Percentiles rank a stretch among this genome's conserved stretches.
Conservation (phyloP, 768 basidiomycete species). For the Kwoniella shandongensis region DNA sequence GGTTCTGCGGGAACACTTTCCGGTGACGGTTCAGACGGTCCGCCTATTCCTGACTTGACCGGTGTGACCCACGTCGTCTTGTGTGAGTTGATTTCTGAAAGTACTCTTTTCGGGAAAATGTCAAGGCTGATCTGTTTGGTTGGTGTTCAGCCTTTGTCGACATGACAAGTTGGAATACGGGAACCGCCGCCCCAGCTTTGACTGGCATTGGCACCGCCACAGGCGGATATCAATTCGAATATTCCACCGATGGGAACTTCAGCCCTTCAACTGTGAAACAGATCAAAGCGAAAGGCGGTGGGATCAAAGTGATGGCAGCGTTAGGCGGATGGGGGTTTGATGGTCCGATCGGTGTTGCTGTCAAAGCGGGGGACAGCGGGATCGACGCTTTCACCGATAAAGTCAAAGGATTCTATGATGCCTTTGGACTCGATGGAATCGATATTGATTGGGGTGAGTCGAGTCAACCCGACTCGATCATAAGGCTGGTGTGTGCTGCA, state of each 20-base stretch:
- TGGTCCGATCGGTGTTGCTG: constrained; percentile 9
- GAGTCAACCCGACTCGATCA: too few relatives aligned
- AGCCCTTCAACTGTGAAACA: not conserved
- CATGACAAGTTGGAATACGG: not conserved
- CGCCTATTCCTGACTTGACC: constrained; percentile 10
- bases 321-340: constrained; percentile 36
- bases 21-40: too few relatives aligned
- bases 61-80: constrained; percentile 36
- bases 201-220: not conserved
- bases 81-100: constrained; percentile 7
- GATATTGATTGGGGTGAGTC: constrained; percentile 20
- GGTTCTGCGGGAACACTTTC: constrained; percentile 1
- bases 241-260: constrained; percentile 21
- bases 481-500: too few relatives aligned
- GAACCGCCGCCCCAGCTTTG: too few relatives aligned
- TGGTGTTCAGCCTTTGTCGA: constrained; percentile 18
- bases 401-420: constrained; percentile 11
- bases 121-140: not conserved
- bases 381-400: constrained; percentile 13
- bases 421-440: constrained; percentile 16
- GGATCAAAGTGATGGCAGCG: constrained; percentile 34
- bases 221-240: not conserved
- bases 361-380: constrained; percentile 2
- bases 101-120: not conserved
- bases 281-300: constrained; percentile 5